Base-by-base conservation (phyloP, 2,329 filamentous ascomycete genomes). In the Colletotrichum simmondsii region DNA sequence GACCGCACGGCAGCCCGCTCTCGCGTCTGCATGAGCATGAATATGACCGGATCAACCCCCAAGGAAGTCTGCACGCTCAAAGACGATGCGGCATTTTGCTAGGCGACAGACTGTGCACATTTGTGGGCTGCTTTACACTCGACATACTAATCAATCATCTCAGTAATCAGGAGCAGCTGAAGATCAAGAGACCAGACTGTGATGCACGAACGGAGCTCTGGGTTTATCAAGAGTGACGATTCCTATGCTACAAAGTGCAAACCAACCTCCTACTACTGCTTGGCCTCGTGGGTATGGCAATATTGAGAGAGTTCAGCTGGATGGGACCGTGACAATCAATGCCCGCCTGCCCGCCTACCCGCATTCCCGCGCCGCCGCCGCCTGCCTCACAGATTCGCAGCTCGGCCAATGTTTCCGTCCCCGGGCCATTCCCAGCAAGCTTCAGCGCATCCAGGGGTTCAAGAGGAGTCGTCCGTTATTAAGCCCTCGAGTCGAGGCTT, bases 361-460 rank as follows among this genome's bases (percentile, higher is more conserved):
- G 42, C 42, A 19, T 19, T 22, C 42, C 42, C 19, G 42, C 19
- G 42, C 10, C 42, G 19, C 42, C 19, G 42, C 42, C 42, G 42
- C 42, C 42, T 19, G 42, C 42, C 42, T 49, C 19, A 22, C 19
- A 49, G 42, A 49, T 35, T 52, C 42, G 42, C 28, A 53, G 11
- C 49, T 54, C 56, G 46, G 54, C 46, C 56, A 60, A 54, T 46
- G 54, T 60, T 66, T 46, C 62, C 42, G 52, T 26, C 58, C 53
- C 52, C 52, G 14, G 57, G 52, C 42, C 53, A n/a, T 42, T 68
- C 58, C 42, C 59, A 52, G 65, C 65, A 35, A 69, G 58, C 65
- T 19, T n/a, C 24, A 35, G 56, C 42, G 19, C 16, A n/a, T 22
- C 42, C 42, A 22, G 42, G 42, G 42, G 22, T 60, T 60, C 8